Percentiles rank a stretch among this genome's conserved stretches.
phyloP scores from a whole-genome alignment of 306 rosid genomes.

The Leucaena leucocephala region DNA sequence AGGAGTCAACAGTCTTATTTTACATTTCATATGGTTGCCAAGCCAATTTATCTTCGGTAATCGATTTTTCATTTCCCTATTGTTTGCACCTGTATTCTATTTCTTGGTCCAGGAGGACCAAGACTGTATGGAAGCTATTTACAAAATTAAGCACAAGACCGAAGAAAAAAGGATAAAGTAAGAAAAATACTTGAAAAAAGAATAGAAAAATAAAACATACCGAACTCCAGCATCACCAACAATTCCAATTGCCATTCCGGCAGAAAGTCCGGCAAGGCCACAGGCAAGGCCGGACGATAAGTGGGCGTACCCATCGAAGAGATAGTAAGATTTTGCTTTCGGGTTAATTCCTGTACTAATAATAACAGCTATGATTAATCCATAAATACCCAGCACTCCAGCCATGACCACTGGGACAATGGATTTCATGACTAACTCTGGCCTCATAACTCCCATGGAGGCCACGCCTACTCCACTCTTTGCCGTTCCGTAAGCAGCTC shows the following conservation, averaged over 20 bases:
- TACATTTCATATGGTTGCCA: neutral
- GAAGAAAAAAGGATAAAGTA: neutral
- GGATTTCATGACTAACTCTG: constrained; percentile 83
- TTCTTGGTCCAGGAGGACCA: neutral
- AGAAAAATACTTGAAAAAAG: neutral
- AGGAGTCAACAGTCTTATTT: neutral
- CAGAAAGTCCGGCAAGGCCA: constrained; percentile 85
- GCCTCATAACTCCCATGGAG: constrained; percentile 83
- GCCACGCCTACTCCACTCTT: constrained; percentile 90
- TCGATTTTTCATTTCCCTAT: neutral
- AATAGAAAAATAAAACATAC: constrained; percentile 34
- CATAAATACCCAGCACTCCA: constrained; percentile 76
- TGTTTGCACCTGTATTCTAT: neutral
- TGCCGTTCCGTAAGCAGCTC: constrained; percentile 77
- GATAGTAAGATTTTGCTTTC: constrained; percentile 72
- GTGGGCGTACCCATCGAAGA: constrained; percentile 83
- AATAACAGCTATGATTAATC: constrained; percentile 74
- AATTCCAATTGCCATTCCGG: constrained; percentile 85
- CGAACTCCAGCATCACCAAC: constrained; percentile 88
- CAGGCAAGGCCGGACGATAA: constrained; percentile 83
- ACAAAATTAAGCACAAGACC: neutral
- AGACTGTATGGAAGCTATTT: neutral
- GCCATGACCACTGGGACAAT: constrained; percentile 89
- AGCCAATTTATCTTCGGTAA: neutral
- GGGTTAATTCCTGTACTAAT: constrained; percentile 82